Conservation (phyloP, 768 basidiomycete species). For the Macrolepiota dolichaula region DNA sequence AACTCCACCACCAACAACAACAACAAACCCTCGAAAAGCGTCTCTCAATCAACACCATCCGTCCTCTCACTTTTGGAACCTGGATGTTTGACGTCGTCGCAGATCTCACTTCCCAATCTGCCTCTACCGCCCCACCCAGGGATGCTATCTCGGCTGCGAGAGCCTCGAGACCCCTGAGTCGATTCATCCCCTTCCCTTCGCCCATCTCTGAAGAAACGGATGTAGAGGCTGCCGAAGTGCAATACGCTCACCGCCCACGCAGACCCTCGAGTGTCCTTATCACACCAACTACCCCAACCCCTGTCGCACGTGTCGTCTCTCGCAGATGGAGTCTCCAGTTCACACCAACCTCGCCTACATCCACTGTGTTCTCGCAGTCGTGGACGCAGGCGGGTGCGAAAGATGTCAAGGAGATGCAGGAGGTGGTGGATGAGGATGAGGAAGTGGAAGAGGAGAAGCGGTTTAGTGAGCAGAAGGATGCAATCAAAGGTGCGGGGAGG, state of each 20-base stretch:
- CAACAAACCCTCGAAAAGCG: conserved; percentile 23
- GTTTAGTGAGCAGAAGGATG: conserved; percentile 44
- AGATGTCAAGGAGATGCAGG: conserved; percentile 19
- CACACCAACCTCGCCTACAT: conserved; percentile 50
- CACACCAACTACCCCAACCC: conserved; percentile 24
- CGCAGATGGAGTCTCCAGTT: conserved; percentile 62
- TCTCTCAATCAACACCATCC: conserved; percentile 38
- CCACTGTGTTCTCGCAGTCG: conserved; percentile 20
- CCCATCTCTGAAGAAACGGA: conserved; percentile 23
- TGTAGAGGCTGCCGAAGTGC: conserved; percentile 4
- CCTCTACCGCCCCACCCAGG: conserved; percentile 10
- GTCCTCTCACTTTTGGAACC: conserved; percentile 62
- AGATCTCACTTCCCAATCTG: conserved; percentile 46
- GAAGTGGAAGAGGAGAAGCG: conserved; percentile 18
- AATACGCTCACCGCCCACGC: conserved; percentile 7
- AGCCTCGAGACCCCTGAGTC: conserved; percentile 25
- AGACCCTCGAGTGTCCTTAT: conserved; percentile 21
- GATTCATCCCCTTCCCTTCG: conserved; percentile 26
- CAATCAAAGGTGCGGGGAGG: conserved; percentile 32
- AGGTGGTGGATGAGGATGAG: conserved; percentile 13
- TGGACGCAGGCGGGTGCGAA: conserved; percentile 17
- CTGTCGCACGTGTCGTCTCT: conserved; percentile 17
- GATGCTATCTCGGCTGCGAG: conserved; percentile 20
- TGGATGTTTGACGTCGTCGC: conserved; percentile 86
- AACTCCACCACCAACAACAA: neutral